phyloP scores from a whole-genome alignment of 192 early-diverging fungal species.

The Coemansia sp. region DNA sequence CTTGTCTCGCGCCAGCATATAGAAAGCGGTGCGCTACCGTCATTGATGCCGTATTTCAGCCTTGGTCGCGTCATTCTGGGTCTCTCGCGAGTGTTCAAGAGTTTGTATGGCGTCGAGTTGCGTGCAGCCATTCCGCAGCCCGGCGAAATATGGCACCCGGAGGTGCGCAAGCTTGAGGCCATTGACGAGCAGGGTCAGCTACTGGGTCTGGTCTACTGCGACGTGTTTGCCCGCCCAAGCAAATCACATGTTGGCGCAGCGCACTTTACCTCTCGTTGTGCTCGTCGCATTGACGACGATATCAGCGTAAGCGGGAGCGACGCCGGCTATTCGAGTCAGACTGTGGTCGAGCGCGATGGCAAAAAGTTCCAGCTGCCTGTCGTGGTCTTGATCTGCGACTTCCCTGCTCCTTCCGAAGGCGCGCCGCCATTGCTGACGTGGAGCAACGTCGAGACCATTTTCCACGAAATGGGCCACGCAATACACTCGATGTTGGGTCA shows the following conservation, averaged over 20 bases:
- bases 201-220: slow-evolving; percentile 93
- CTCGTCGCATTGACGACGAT: slow-evolving; percentile 83
- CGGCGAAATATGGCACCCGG: slow-evolving; percentile 89
- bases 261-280: slow-evolving; percentile 93
- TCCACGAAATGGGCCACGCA: slow-evolving; percentile 99
- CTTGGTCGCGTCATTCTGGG: slow-evolving; percentile 86
- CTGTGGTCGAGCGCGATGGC: slow-evolving; percentile 48
- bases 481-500: slow-evolving; percentile 96
- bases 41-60: slow-evolving; percentile 76
- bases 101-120: slow-evolving; percentile 85
- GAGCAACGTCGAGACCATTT: slow-evolving; percentile 90
- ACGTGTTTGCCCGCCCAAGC: slow-evolving; percentile 75
- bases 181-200: slow-evolving; percentile 83
- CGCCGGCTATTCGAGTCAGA: slow-evolving; percentile 24
- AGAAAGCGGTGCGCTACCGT: slow-evolving; percentile 39
- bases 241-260: slow-evolving; percentile 82
- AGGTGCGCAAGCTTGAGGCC: slow-evolving; percentile 88
- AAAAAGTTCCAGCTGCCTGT: slow-evolving; percentile 66
- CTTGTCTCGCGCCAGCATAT: slow-evolving; percentile 57
- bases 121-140: slow-evolving; percentile 63
- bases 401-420: slow-evolving; percentile 47
- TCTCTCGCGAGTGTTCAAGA: slow-evolving; percentile 77
- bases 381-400: slow-evolving; percentile 74
- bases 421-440: slow-evolving; percentile 67
- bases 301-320: slow-evolving; percentile 16